Evolutionary conservation across 495 filamentous ascomycete species (phyloP), one percentile per base, ranked within the genome.

Genomic region (Lepraria neglecta): DNA sequence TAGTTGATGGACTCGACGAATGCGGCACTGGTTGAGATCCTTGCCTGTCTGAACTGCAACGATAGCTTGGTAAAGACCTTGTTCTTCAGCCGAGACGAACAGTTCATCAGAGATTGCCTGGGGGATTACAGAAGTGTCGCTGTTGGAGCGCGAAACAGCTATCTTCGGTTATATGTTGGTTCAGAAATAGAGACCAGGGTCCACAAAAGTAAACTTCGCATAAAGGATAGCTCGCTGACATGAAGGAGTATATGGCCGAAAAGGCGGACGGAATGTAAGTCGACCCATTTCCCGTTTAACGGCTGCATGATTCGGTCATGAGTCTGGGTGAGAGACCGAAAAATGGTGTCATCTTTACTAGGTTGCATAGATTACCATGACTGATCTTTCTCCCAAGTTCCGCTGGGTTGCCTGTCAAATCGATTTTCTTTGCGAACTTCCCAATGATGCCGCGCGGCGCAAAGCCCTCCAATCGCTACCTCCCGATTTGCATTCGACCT

Each of bases 131-230:
- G 11, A 17, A 45, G 68, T n/a, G 61, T 75, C 12, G 56, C 64
- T 24, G 65, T 74, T 17, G 69, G 67, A 4, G 74, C 74, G 0
- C 52, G 62, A 56, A 74, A 68, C 42, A 61, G 69, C 10, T 70
- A 72, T 65, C 46, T 75, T 10, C 57, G 47, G 43, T 38, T 73
- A 21, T 74, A 71, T 58, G 68, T 74, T 10, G 67, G 64, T 6
- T 67, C 72, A 15, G 72, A 77, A 53, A 67, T 78, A 4, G 72
- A 74, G 31, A 33, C 44, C 21, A 64, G 73, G 60, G 65, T 55
- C 35, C 40, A 47, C 50, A 58, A 58, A 14, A 60, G 46, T 31
- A 61, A 58, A 44, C 64, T 76, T 7, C 55, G 60, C 3, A 58
- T 71, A 6, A 58, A 50, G 54, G 66, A 71, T 51, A 30, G 51